Conservation (phyloP, 257 asterid genomes). For the Fraxinus pennsylvanica region DNA sequence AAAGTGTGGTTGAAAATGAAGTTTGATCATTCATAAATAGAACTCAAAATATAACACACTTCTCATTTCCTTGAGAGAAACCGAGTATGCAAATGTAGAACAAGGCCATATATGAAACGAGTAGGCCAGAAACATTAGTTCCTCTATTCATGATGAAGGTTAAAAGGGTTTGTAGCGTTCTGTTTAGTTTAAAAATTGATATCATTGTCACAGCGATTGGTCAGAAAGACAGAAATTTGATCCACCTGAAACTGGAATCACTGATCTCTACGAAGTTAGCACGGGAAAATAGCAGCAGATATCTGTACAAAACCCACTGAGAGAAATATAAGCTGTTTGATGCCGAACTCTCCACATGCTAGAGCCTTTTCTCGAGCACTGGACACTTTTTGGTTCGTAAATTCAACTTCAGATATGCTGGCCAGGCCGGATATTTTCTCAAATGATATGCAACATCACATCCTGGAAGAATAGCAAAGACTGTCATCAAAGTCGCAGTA, state of each 20-base stretch:
- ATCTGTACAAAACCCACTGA: conserved; percentile 25
- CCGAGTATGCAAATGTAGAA: background rate
- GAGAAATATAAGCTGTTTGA: too few species aligned
- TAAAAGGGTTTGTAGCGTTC: conserved; percentile 2
- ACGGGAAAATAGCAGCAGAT: conserved; percentile 5
- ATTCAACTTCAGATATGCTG: background rate
- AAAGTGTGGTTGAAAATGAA: too few species aligned
- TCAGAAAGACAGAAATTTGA: background rate
- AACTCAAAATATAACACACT: background rate
- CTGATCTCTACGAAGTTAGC: conserved; percentile 29
- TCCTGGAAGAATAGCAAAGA: conserved; percentile 18
- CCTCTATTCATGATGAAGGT: background rate
- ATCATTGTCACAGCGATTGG: background rate
- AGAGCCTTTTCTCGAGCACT: conserved; percentile 12
- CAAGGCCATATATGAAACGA: background rate
- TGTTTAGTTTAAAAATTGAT: background rate
- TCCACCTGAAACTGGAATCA: conserved; percentile 13
- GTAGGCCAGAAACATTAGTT: conserved; percentile 1
- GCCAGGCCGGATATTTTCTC: conserved; percentile 4
- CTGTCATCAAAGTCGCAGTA: background rate
- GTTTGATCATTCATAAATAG: too few species aligned
- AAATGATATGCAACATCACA: background rate
- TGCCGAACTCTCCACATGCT: background rate
- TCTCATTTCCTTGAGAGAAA: background rate
- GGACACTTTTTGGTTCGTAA: background rate